Conservation (phyloP, 495 filamentous ascomycete genomes). For the Hypoxylon intermedium region DNA sequence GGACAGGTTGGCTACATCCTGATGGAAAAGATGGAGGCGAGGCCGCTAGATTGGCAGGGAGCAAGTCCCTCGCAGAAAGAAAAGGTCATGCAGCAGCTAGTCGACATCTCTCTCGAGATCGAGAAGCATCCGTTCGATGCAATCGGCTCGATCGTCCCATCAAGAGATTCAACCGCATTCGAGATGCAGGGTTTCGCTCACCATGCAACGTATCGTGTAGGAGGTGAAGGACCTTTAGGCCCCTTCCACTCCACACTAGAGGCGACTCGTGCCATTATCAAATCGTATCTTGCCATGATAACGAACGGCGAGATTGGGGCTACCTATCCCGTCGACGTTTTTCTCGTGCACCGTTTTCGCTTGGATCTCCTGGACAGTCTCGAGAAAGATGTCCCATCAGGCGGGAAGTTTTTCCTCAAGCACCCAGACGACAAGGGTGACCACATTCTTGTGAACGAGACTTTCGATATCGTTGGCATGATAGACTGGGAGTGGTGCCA, state of each 20-base stretch:
- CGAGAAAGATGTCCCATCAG: constrained; percentile 11
- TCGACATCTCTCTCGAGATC: constrained; percentile 52
- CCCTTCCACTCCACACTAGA: constrained; percentile 38
- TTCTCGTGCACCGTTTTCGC: constrained; percentile 49
- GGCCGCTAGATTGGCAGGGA: constrained; percentile 41
- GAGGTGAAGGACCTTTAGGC: constrained; percentile 24
- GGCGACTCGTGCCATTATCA: constrained; percentile 33
- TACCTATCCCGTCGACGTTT: constrained; percentile 44
- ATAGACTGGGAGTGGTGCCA: constrained; percentile 57
- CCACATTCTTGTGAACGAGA: constrained; percentile 54
- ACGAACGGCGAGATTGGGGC: constrained; percentile 27
- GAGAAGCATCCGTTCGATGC: constrained; percentile 42
- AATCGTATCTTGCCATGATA: constrained; percentile 31
- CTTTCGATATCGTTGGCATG: constrained; percentile 54
- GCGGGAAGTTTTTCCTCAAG: constrained; percentile 51
- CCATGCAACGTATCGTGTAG: constrained; percentile 10
- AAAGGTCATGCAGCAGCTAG: constrained; percentile 49
- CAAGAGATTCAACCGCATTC: constrained; percentile 4
- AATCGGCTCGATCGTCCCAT: constrained; percentile 34
- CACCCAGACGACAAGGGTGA: constrained; percentile 57
- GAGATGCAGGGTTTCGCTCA: constrained; percentile 24
- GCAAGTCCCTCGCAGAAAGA: constrained; percentile 37
- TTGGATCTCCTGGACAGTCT: constrained; percentile 34
- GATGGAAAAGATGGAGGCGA: constrained; percentile 50
- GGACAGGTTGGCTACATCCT: constrained; percentile 47